phyloP scores from a whole-genome alignment of 2,329 filamentous ascomycete species.

The Arthrocladium fulminans region DNA sequence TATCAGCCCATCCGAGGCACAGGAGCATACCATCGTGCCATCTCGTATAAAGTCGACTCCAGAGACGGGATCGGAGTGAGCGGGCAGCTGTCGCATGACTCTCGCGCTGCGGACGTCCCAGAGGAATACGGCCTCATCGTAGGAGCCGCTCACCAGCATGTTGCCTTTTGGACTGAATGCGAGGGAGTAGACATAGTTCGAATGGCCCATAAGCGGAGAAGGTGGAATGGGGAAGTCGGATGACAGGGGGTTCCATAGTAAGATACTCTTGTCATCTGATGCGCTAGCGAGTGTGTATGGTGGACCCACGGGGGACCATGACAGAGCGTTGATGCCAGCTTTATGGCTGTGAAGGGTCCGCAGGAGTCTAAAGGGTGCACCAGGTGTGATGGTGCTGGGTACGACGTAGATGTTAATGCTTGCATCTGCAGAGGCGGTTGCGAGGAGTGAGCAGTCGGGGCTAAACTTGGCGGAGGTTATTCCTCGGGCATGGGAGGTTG shows the following conservation, averaged over 20 bases:
- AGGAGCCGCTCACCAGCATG: conserved; percentile 87
- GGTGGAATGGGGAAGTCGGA: conserved; percentile 45
- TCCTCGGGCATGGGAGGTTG: conserved; percentile 46
- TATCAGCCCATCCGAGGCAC: conserved; percentile 82
- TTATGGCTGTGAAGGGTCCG: conserved; percentile 90
- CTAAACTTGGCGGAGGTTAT: conserved; percentile 85
- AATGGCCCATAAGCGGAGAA: conserved; percentile 65
- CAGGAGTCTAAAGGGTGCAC: conserved; percentile 63
- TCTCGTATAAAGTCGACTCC: conserved; percentile 90
- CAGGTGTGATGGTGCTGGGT: conserved; percentile 33
- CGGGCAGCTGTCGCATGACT: conserved; percentile 82
- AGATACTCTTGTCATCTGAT: conserved; percentile 91
- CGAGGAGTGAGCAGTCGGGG: conserved; percentile 81
- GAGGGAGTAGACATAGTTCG: conserved; percentile 91
- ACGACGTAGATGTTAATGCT: conserved; percentile 71
- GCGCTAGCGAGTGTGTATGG: conserved; percentile 67
- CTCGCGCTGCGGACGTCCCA: conserved; percentile 89
- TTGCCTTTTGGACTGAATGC: conserved; percentile 98
- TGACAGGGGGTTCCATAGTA: conserved; percentile 69
- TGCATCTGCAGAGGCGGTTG: conserved; percentile 79
- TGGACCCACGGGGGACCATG: conserved; percentile 87
- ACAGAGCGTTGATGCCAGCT: conserved; percentile 80
- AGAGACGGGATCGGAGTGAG: conserved; percentile 88
- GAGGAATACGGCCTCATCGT: conserved; percentile 92
- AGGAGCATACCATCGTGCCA: conserved; percentile 84